Base-by-base conservation (phyloP, 768 basidiomycete species). In the Podaxis sp. region DNA sequence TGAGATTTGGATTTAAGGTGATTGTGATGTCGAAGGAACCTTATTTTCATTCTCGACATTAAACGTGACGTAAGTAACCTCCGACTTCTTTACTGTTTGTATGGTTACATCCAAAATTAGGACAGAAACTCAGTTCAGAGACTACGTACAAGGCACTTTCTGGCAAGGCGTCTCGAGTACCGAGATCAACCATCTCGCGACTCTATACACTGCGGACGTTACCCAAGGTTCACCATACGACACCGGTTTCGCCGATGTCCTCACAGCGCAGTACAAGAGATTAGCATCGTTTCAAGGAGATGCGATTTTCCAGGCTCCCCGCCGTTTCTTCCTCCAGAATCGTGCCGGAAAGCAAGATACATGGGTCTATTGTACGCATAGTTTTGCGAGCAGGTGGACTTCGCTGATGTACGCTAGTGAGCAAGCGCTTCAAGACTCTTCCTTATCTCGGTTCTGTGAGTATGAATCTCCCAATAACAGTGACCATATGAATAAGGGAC, bases 1-100 rank as follows among this genome's bases (percentile, higher is more conserved):
- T 37, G n/a, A 54, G 15, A 17, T 25, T 2, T 46, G 43, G 37
- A 15, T 22, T 36, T 37, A 57, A 77, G 81, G 81, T 25, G 76
- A 84, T 65, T 77, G 76, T 63, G 82, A 85, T 52, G 85, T 85
- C 58, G 85, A 86, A 68, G 85, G 83, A 22, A 82, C 82, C 0
- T 15, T 79, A 0, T 83, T 83, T 66, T 74, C 80, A 5, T 65
- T 82, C 22, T 71, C 76, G 2, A 78, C 72, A 1, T 58, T 76
- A 37, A 82, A 83, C 58, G 63, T 81, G 57, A 82, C 80, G 80
- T 81, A 22, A 37, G 47, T 61, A 53, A 24, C 43, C 43, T 47
- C 27, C 19, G 27, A 6, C 11, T 0, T 66, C 63, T 24, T 53
- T 53, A 8, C 65, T 61, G 1, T 52, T 57, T 13, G 29, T 33